Percentiles rank a stretch among this genome's conserved stretches.
Conservation (phyloP, 2,329 filamentous ascomycete species). For the Hymenoscyphus occultus region DNA sequence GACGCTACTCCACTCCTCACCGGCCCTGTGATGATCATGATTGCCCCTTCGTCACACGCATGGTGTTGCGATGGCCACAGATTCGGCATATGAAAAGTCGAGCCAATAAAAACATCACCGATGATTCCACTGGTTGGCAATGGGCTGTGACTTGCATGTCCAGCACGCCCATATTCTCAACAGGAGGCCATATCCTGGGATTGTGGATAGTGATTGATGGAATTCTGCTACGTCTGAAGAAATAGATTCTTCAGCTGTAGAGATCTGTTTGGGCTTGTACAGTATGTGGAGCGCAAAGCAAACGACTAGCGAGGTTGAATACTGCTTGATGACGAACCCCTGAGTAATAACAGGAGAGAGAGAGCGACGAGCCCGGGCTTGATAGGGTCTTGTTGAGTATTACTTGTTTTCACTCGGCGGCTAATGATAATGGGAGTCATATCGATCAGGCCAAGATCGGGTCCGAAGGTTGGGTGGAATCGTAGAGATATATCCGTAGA, state of each 20-base stretch:
- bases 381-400: neutral
- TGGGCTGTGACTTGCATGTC: neutral
- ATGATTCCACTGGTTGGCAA: conserved; percentile 4
- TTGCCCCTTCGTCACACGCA: neutral
- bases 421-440: neutral
- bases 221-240: neutral
- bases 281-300: neutral
- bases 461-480: neutral
- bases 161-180: neutral
- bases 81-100: neutral
- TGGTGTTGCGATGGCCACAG: conserved; percentile 3
- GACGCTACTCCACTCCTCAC: neutral
- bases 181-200: neutral
- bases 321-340: neutral
- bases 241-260: neutral
- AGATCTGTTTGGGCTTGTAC: neutral
- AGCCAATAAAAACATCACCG: conserved; percentile 7
- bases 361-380: neutral
- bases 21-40: neutral
- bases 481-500: conserved; percentile 5
- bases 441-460: neutral
- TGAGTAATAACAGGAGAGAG: neutral
- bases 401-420: neutral
- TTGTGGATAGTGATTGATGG: neutral
- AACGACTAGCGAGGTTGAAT: neutral